Evolutionary conservation across 2,329 filamentous ascomycete genomes (phyloP).

Genomic region (Ploettnerulaceae sp.): DNA sequence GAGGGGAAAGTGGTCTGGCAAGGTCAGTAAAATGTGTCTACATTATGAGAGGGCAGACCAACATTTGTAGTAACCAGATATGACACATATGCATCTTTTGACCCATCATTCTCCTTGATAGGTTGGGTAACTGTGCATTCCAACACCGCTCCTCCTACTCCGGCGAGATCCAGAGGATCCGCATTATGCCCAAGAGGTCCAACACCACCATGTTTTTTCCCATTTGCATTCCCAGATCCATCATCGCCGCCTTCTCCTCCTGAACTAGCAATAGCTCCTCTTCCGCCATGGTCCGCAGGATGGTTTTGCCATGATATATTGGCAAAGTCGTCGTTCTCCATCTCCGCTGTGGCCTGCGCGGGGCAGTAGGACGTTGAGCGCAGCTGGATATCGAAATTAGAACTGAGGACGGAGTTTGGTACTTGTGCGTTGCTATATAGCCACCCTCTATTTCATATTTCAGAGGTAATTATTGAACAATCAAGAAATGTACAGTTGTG

Average conservation of each 20-base stretch:
- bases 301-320: constrained; percentile 69
- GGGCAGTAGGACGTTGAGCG: constrained; percentile 19
- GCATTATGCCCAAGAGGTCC: constrained; percentile 33
- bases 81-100: constrained; percentile 93
- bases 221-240: constrained; percentile 19
- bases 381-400: neutral
- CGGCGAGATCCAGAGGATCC: constrained; percentile 49
- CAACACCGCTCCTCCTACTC: constrained; percentile 67
- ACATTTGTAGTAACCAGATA: constrained; percentile 92
- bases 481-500: constrained; percentile 5
- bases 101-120: constrained; percentile 92
- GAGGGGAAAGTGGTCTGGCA: constrained; percentile 84
- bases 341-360: constrained; percentile 22
- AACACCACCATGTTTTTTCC: constrained; percentile 19
- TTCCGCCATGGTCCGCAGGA: constrained; percentile 47
- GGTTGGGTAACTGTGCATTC: constrained; percentile 80
- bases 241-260: constrained; percentile 36
- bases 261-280: constrained; percentile 39
- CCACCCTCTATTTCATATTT: constrained; percentile 3
- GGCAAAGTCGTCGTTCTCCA: constrained; percentile 64
- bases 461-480: neutral
- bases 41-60: constrained; percentile 30
- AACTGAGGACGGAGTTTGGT: neutral
- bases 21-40: constrained; percentile 19
- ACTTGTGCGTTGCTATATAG: neutral